Conservation (phyloP, 2,329 filamentous ascomycete species). For the Sporothrix curviconia region DNA sequence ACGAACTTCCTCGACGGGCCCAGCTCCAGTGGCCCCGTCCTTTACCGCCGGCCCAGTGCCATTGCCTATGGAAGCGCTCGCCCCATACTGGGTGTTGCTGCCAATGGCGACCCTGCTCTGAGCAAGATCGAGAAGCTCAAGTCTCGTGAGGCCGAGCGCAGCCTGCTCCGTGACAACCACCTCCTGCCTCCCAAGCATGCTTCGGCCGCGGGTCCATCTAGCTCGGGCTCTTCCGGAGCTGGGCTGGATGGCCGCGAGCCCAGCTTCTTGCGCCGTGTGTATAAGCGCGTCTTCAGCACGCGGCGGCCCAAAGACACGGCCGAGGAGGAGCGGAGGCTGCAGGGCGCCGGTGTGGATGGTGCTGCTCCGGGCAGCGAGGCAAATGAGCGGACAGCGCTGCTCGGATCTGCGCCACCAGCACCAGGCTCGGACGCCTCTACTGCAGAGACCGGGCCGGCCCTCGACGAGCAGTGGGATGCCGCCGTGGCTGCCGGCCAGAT, state of each 20-base stretch:
- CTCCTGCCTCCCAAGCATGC: constrained; percentile 56
- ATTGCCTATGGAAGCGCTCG: constrained; percentile 67
- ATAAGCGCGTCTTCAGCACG: constrained; percentile 47
- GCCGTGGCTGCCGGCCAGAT: constrained; percentile 76
- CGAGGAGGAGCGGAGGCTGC: constrained; percentile 55
- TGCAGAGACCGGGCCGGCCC: constrained; percentile 28
- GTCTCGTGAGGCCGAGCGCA: constrained; percentile 52
- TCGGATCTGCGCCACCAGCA: constrained; percentile 15
- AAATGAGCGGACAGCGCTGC: constrained; percentile 32
- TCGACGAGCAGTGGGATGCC: constrained; percentile 75
- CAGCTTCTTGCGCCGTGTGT: constrained; percentile 34
- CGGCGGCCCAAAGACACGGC: constrained; percentile 35
- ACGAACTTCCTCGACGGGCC: constrained; percentile 33
- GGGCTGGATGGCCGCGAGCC: constrained; percentile 19
- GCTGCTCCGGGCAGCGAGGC: constrained; percentile 29
- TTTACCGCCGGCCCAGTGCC: constrained; percentile 71
- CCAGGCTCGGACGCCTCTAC: not conserved
- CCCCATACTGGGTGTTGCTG: constrained; percentile 58
- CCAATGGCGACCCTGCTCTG: constrained; percentile 39
- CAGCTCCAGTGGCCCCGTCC: constrained; percentile 36
- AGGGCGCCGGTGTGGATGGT: constrained; percentile 51
- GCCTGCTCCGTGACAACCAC: constrained; percentile 59
- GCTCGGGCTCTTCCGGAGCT: not conserved
- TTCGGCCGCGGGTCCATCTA: constrained; percentile 20
- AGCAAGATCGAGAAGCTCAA: constrained; percentile 51